Evolutionary conservation across 2,329 filamentous ascomycete genomes (phyloP).

Genomic region (Calycina marina): DNA sequence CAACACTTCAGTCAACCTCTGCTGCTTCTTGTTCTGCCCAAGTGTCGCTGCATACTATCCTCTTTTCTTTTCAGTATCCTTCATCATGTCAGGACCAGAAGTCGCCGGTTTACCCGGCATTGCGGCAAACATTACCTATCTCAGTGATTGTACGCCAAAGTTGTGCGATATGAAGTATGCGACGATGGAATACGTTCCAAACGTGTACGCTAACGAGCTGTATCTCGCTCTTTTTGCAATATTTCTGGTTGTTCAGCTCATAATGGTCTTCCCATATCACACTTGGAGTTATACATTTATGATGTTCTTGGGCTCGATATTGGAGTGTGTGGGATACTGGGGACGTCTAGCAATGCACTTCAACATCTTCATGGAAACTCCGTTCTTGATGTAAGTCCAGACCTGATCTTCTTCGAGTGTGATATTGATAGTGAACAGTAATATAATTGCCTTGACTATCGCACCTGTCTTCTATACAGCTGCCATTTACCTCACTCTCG

Average conservation of each 20-base stretch:
- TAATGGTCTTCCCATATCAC: constrained; percentile 26
- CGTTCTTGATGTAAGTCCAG: constrained; percentile 13
- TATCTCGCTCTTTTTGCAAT: constrained; percentile 9
- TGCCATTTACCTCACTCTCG: constrained; percentile 42
- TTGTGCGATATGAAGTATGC: constrained; percentile 8
- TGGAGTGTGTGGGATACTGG: constrained; percentile 42
- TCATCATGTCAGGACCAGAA: constrained; percentile 4
- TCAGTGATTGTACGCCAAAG: constrained; percentile 6
- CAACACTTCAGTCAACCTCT: neutral
- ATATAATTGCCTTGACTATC: constrained; percentile 38
- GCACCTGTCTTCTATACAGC: constrained; percentile 37
- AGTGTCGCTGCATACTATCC: neutral
- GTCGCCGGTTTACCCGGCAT: constrained; percentile 4
- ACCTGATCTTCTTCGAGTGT: no score
- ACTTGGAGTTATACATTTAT: constrained; percentile 41
- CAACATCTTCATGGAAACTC: constrained; percentile 9
- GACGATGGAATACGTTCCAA: constrained; percentile 4
- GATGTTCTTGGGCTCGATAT: constrained; percentile 35
- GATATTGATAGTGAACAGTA: constrained; percentile 22
- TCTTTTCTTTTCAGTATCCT: neutral
- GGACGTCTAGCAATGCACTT: constrained; percentile 24
- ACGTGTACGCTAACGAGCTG: neutral
- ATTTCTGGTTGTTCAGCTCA: constrained; percentile 11
- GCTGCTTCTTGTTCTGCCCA: no score
- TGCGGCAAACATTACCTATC: constrained; percentile 5